Base-by-base conservation (phyloP, 805 yeast genomes). In the Pichia paraexigua region DNA sequence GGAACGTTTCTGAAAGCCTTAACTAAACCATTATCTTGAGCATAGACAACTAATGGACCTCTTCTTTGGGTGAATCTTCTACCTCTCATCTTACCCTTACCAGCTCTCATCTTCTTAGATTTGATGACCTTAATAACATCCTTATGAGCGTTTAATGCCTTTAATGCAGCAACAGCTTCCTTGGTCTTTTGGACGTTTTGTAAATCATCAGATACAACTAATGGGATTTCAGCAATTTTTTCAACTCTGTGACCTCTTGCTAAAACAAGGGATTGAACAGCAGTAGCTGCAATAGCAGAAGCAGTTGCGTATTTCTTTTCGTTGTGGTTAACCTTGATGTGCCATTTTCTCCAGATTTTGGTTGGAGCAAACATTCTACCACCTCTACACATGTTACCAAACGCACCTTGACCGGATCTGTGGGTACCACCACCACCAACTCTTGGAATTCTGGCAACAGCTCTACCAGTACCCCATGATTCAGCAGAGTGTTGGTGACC, bases 391-490 rank as follows among this genome's bases (percentile, higher is more conserved):
- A 94, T 94, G 94, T 94, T 94, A 86, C 99, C 99, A 85, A 94
- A 94, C 75, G 99, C 99, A 77, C 90, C 99, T 80, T 94, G 99
- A 77, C 99, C 99, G 63, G 98, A 82, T 81, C 99, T 91, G 95
- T 90, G 97, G 76, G 99, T 94, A 87, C 99, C 99, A 75, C 96
- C 91, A 82, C 99, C 99, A 80, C 97, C 97, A 74, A 94, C 98
- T 85, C 99, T 91, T 83, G 99, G 99, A 77, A 94, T 92, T 85
- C 99, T 92, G 80, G 99, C 98, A 73, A 94, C 97, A 79, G 99
- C 99, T 83, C 99, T 91, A 84, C 99, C 99, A 69, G 99, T 94
- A 90, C 99, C 99, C 99, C 99, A 94, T 62, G 99, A 94, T 81
- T 90, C 97, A 75, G 99, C 99, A 61, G 98, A 92, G 78, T 97